Base-by-base conservation (phyloP, 805 yeast genomes). In the Metschnikowia similis region DNA sequence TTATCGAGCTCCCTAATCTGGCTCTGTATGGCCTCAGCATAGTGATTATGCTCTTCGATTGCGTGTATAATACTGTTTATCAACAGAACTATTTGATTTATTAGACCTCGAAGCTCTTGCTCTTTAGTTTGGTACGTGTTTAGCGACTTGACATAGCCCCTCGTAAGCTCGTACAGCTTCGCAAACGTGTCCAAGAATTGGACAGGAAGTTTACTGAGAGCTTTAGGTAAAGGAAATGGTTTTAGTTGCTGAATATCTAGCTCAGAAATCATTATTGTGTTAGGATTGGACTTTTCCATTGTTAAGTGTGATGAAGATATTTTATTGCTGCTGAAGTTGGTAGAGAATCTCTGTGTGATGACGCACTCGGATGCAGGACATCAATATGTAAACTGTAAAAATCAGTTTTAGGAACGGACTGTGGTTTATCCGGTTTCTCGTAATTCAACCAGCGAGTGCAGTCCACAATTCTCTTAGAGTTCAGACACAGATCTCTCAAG, bases 201-300 rank as follows among this genome's bases (percentile, higher is more conserved):
- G 4, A 47, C 45, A 6, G 77, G 76, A 14, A 72, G 60, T 7
- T 61, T 50, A n/a, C 57, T 62, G 16, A 72, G 47, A 9, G 59
- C 53, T 41, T 58, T 58, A 6, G 72, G 74, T 8, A 70, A 53
- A 6, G 71, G 70, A 35, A 61, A 56, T 7, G 61, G 56, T 47
- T 49, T 29, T 16, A 63, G 49, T 11, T 32, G 14, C 32, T 14
- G 37, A 10, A 41, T 10, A n/a, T n/a, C 16, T n/a, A 41, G 21
- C 9, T 41, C 37, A 8, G 29, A 32, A 7, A 32, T 21, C 6
- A 21, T 21, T 11, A 9, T 8, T 8, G 13, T 39, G 17, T 17
- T 14, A 14, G 45, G 21, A 21, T 14, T 26, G 21, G 37, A 26
- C 30, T 32, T 17, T 10, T 32, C 29, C 37, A 41, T 41, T 21